Percentiles rank a stretch among this genome's conserved stretches.
phyloP scores from a whole-genome alignment of 2,329 filamentous ascomycete genomes.

The Hortaea werneckii region DNA sequence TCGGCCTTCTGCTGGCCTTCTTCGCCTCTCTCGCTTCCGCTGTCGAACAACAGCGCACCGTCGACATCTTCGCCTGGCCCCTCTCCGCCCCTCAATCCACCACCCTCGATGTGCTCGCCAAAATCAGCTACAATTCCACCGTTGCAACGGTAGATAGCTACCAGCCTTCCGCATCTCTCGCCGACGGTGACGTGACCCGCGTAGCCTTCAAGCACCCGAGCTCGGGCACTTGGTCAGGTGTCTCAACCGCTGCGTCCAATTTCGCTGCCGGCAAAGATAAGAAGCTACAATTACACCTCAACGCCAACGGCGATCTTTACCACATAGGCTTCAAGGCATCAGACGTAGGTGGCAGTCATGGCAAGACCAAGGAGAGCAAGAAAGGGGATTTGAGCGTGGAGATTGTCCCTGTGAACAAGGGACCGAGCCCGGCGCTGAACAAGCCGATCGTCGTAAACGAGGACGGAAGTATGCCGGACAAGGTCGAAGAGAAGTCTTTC shows the following conservation, averaged over 20 bases:
- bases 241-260: constrained; percentile 35
- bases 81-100: constrained; percentile 26
- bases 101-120: constrained; percentile 25
- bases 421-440: constrained; percentile 37
- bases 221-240: constrained; percentile 31
- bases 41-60: constrained; percentile 13
- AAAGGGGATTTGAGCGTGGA: constrained; percentile 32
- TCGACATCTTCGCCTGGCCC: constrained; percentile 29
- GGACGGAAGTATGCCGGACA: constrained; percentile 40
- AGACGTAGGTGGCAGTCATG: constrained; percentile 2
- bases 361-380: constrained; percentile 12
- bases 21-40: constrained; percentile 25
- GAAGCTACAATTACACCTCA: constrained; percentile 34
- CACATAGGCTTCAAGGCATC: constrained; percentile 35
- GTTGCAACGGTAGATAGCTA: constrained; percentile 31
- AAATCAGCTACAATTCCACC: constrained; percentile 33
- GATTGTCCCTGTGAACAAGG: constrained; percentile 28
- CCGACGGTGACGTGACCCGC: constrained; percentile 32
- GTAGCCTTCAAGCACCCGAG: constrained; percentile 33
- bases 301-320: constrained; percentile 33
- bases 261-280: constrained; percentile 33
- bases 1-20: constrained; percentile 26
- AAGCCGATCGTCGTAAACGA: constrained; percentile 47
- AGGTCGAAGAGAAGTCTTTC: constrained; percentile 40
- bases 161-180: constrained; percentile 23